Percentiles rank a stretch among this genome's conserved stretches.
phyloP scores from a whole-genome alignment of 805 yeast species.

The Wickerhamomyces silvicola region DNA sequence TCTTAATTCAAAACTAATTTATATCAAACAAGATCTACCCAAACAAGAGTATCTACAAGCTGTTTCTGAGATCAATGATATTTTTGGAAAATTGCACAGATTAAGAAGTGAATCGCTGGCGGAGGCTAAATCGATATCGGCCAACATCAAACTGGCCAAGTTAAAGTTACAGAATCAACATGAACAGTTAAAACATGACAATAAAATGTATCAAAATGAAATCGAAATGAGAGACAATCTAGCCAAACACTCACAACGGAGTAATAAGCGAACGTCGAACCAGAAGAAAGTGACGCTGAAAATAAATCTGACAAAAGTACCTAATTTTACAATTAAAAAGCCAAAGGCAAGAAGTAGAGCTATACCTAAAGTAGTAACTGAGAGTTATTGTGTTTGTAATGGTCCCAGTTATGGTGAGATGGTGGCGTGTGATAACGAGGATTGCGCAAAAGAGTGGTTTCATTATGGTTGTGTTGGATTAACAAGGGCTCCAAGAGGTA shows the following conservation, averaged over 20 bases:
- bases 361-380: conserved; percentile 14
- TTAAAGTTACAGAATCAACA: conserved; percentile 17
- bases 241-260: conserved; percentile 12
- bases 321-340: conserved; percentile 1
- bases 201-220: conserved; percentile 19
- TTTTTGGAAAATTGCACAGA: conserved; percentile 15
- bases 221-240: conserved; percentile 13
- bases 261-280: conserved; percentile 14
- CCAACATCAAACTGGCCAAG: conserved; percentile 19
- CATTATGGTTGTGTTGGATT: conserved; percentile 75
- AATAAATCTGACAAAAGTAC: conserved; percentile 2
- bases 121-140: conserved; percentile 21
- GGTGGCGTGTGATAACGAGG: conserved; percentile 84
- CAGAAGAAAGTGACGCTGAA: conserved; percentile 9
- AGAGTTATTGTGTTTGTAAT: conserved; percentile 41
- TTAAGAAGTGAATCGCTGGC: conserved; percentile 25
- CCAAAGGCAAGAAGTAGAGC: conserved; percentile 1
- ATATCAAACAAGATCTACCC: conserved; percentile 7
- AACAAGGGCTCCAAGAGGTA: conserved; percentile 51
- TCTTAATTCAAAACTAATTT: conserved; percentile 11
- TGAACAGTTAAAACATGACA: conserved; percentile 21
- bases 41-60: conserved; percentile 6
- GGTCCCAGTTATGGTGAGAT: conserved; percentile 58
- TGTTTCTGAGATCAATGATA: conserved; percentile 3
- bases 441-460: conserved; percentile 73